Base-by-base conservation (phyloP, 345 rosid genomes). In the Sisymbrium irio region DNA sequence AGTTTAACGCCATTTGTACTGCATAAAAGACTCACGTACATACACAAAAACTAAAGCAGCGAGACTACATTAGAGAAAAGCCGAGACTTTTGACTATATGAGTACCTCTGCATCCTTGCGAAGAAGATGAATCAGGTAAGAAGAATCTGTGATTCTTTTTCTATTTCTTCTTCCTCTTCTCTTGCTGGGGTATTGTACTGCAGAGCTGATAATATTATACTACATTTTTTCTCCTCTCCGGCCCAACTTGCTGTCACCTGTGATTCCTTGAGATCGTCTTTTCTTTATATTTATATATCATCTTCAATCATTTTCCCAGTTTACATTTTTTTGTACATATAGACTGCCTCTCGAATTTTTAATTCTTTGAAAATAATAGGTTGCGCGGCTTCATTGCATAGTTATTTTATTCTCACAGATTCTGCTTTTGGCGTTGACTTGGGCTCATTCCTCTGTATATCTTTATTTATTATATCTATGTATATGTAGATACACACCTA, bases 1-100 rank as follows among this genome's bases (percentile, higher is more conserved):
- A 67, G 69, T 67, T 67, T 66, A 74, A 58, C 61, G 6, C 67
- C 61, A 49, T 57, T 74, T 75, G 78, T 75, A 75, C 74, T 67
- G 45, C 74, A 67, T 59, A 19, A 39, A 33, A 57, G 60, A 67
- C 60, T 25, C 17, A 45, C 18, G 71, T 56, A 46, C 61, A 44
- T 63, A 35, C 55, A 53, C 56, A 41, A 30, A 37, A 14, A 25
- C 58, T 50, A 55, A 28, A 72, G 8, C 28, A 28, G 41, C n/a
- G 1, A 64, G n/a, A 39, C 22, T 27, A 41, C 18, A 6, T 63
- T 63, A 13, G 53, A 22, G 10, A 1, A 69, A 15, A 58, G 27
- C 27, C 14, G 12, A n/a, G 55, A 30, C 14, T 22, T 32, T 61
- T 61, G 51, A 40, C 36, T 58, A n/a, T 39, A 17, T 35, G 47